These are phyloP conservation scores for Claviceps pazoutovae DNA, from an alignment of 2,329 filamentous ascomycete genomes.

Conservation along the genomic window DNA sequence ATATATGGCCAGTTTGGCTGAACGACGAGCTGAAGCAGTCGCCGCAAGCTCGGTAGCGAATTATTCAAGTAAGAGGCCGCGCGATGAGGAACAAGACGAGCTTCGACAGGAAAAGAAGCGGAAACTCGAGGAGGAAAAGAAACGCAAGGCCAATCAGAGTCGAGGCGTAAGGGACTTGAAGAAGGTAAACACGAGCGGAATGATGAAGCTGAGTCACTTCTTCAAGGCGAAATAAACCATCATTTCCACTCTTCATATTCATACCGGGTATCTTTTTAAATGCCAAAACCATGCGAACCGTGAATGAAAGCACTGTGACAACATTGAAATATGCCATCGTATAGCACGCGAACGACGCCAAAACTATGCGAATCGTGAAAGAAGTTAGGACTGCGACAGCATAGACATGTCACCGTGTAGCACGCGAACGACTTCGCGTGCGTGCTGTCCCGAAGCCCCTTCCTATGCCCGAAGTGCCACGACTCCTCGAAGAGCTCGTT, in stretches of 20 bases:
- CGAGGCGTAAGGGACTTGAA: conserved; percentile 65
- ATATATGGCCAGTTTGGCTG: conserved; percentile 53
- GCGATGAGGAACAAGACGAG: conserved; percentile 54
- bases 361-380: neutral
- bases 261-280: conserved; percentile 17
- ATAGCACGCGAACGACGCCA: conserved; percentile 19
- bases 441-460: conserved; percentile 19
- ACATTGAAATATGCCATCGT: conserved; percentile 8
- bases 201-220: conserved; percentile 95
- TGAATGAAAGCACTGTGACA: neutral
- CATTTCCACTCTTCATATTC: conserved; percentile 6
- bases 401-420: conserved; percentile 12
- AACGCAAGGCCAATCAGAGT: conserved; percentile 61
- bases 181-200: conserved; percentile 82
- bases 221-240: conserved; percentile 53
- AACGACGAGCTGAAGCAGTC: conserved; percentile 56
- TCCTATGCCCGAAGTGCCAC: conserved; percentile 22
- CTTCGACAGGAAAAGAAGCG: conserved; percentile 64
- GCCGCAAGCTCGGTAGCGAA: conserved; percentile 54
- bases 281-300: neutral
- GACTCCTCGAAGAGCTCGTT: conserved; percentile 16
- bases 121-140: conserved; percentile 74
- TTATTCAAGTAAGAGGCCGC: conserved; percentile 53
- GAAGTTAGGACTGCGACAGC: neutral
- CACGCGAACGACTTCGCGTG: conserved; percentile 20